These are phyloP conservation scores for Lactarius vividus DNA, from an alignment of 768 basidiomycete species.

Conservation along the genomic window DNA sequence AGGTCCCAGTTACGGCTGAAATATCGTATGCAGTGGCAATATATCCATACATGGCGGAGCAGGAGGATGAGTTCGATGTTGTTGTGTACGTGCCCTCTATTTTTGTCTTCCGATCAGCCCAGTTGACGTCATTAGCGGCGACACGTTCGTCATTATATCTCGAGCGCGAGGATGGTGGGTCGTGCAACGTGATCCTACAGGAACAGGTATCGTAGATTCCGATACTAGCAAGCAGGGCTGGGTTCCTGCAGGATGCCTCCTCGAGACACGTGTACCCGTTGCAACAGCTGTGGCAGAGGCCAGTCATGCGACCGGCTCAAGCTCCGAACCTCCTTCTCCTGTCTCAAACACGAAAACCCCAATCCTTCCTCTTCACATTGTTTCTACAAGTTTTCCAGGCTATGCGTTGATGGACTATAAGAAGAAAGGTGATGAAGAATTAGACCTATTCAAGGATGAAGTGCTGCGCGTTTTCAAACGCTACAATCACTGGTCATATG, in stretches of 20 bases:
- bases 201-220: slow-evolving; percentile 72
- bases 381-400: slow-evolving; percentile 97
- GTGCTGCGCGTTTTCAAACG: slow-evolving; percentile 90
- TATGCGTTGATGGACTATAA: slow-evolving; percentile 95
- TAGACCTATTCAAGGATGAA: slow-evolving; percentile 87
- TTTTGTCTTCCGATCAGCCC: slow-evolving; percentile 19
- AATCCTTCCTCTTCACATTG: slow-evolving; percentile 85
- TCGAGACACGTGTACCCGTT: slow-evolving; percentile 91
- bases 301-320: slow-evolving; percentile 52
- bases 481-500: slow-evolving; percentile 98
- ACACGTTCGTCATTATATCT: slow-evolving; percentile 90
- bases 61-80: slow-evolving; percentile 98
- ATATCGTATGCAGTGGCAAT: slow-evolving; percentile 96
- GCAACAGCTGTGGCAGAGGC: slow-evolving; percentile 85
- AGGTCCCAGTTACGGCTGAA: slow-evolving; percentile 41
- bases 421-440: slow-evolving; percentile 90
- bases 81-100: slow-evolving; percentile 65
- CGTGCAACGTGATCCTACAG: slow-evolving; percentile 90
- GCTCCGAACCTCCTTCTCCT: slow-evolving; percentile 36
- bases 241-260: slow-evolving; percentile 96
- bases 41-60: slow-evolving; percentile 98
- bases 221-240: slow-evolving; percentile 86
- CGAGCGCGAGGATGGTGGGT: slow-evolving; percentile 99
- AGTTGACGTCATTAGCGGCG: slow-evolving; percentile 53
- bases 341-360: slow-evolving; percentile 53